Conservation (phyloP, 352 stramenopile genomes). For the Peronospora farinosa region DNA sequence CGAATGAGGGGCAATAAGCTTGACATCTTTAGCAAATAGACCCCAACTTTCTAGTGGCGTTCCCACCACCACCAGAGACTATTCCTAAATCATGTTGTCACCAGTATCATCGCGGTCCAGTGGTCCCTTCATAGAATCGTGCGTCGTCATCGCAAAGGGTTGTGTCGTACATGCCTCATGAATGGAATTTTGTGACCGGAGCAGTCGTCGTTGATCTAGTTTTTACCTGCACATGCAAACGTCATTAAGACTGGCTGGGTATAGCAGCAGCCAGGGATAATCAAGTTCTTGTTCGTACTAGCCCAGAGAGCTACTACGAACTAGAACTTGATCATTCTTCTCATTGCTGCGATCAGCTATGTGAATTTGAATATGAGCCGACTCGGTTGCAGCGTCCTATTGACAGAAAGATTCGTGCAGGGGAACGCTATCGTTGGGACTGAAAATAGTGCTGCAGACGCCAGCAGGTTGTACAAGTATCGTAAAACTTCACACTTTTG, state of each 20-base stretch:
- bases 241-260: constrained; percentile 34
- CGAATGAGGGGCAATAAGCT: constrained; percentile 27
- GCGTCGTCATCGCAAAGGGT: too few species aligned
- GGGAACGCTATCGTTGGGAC: constrained; percentile 1
- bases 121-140: neutral
- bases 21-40: neutral
- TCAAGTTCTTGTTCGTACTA: too few species aligned
- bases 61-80: neutral
- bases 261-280: too few species aligned
- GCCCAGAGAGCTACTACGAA: constrained; percentile 35
- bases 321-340: constrained; percentile 22
- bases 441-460: neutral
- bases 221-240: constrained; percentile 57
- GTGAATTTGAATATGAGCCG: constrained; percentile 20
- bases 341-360: neutral
- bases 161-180: constrained; percentile 59
- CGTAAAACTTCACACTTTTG: too few species aligned
- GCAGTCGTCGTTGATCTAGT: constrained; percentile 59
- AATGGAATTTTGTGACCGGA: constrained; percentile 38
- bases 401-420: constrained; percentile 10
- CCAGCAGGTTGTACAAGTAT: neutral
- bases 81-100: constrained; percentile 2
- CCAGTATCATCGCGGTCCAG: neutral
- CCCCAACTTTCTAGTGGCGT: neutral
- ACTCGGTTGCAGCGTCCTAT: constrained; percentile 2